phyloP scores from a whole-genome alignment of 2,329 filamentous ascomycete genomes.

The Monosporascus cannonballus region DNA sequence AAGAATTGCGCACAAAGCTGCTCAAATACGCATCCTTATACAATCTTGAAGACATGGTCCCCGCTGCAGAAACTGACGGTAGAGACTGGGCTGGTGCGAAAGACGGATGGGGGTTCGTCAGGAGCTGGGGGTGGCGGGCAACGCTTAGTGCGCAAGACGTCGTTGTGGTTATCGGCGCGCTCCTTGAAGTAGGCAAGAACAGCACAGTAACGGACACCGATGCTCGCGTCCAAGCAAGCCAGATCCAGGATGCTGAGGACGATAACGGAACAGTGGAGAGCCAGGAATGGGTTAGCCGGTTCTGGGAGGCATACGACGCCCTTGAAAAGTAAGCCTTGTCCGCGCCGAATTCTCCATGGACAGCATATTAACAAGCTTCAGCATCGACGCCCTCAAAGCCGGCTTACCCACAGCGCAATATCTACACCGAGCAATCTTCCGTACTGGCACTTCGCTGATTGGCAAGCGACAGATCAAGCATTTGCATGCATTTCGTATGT shows the following conservation, averaged over 20 bases:
- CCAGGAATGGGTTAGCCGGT: conserved; percentile 60
- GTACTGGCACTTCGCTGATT: conserved; percentile 83
- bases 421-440: conserved; percentile 85
- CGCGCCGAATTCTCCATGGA: conserved; percentile 17
- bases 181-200: conserved; percentile 80
- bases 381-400: conserved; percentile 68
- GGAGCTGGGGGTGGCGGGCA: conserved; percentile 96
- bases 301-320: conserved; percentile 69
- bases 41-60: conserved; percentile 88
- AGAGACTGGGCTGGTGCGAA: conserved; percentile 66
- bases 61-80: conserved; percentile 65
- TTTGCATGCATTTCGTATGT: conserved; percentile 87
- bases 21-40: conserved; percentile 90
- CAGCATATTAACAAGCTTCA: conserved; percentile 31
- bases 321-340: conserved; percentile 53
- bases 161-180: conserved; percentile 83
- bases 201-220: conserved; percentile 29
- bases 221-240: conserved; percentile 25
- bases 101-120: conserved; percentile 94
- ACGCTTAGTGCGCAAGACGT: conserved; percentile 91
- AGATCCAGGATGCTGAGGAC: conserved; percentile 34
- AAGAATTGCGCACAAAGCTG: conserved; percentile 75
- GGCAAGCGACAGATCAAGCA: conserved; percentile 93
- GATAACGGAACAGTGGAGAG: conserved; percentile 44
- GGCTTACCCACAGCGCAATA: conserved; percentile 81